Conservation (phyloP, 352 stramenopile species). For the Globisporangium sylvaticum region DNA sequence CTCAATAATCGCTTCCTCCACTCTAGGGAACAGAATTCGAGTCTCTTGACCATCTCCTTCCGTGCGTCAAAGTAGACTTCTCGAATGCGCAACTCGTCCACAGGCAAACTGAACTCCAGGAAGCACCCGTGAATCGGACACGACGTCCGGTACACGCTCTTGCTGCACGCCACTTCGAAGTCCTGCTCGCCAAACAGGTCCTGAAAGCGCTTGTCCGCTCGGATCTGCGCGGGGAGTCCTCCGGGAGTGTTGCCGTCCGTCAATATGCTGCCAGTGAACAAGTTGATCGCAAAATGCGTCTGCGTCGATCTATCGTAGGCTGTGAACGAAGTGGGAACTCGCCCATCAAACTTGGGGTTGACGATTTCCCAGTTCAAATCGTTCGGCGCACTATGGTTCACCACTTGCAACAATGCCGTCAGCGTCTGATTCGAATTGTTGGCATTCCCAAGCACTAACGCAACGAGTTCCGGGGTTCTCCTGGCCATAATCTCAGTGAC, state of each 20-base stretch:
- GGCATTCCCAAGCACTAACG: slow-evolving; percentile 7
- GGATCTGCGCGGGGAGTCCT: slow-evolving; percentile 33
- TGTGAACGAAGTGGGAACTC: slow-evolving; percentile 30
- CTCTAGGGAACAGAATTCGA: slow-evolving; percentile 26
- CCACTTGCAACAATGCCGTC: slow-evolving; percentile 21
- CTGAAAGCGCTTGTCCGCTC: slow-evolving; percentile 23
- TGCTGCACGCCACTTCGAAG: slow-evolving; percentile 37
- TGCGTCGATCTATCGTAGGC: slow-evolving; percentile 11
- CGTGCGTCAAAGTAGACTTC: slow-evolving; percentile 18
- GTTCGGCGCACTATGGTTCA: slow-evolving; percentile 21
- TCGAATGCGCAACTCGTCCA: slow-evolving; percentile 27
- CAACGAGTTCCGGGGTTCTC: slow-evolving; percentile 14
- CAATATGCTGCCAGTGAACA: slow-evolving; percentile 41
- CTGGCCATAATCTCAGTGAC: slow-evolving; percentile 34
- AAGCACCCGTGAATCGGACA: slow-evolving; percentile 18
- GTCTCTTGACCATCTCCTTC: slow-evolving; percentile 2
- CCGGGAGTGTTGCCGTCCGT: slow-evolving; percentile 32
- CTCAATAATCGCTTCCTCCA: slow-evolving; percentile 25
- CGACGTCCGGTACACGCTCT: slow-evolving; percentile 28
- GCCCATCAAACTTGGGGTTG: neutral
- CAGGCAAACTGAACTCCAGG: slow-evolving; percentile 31
- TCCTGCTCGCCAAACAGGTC: slow-evolving; percentile 37
- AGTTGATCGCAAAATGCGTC: slow-evolving; percentile 37
- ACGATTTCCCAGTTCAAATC: slow-evolving; percentile 23
- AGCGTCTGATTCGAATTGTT: slow-evolving; percentile 9